These are phyloP conservation scores for Phragmites australis DNA, from an alignment of 176 grass and related monocot genomes.

Conservation along the genomic window DNA sequence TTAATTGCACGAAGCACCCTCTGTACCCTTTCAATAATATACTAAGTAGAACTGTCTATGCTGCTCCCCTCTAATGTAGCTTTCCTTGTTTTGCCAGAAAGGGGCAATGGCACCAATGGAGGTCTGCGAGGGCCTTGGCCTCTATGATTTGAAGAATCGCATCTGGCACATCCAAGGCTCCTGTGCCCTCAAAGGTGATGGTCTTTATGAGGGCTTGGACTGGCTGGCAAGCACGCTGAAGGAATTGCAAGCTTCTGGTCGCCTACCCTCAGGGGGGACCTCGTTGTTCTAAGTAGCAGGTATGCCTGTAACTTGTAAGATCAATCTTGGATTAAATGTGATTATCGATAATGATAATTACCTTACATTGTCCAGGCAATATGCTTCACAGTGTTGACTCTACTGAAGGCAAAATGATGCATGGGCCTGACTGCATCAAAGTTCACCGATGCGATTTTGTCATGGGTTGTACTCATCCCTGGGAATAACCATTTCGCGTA, in stretches of 20 bases:
- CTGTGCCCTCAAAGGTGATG: slow-evolving; percentile 70
- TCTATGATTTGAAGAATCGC: slow-evolving; percentile 72
- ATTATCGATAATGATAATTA: neutral
- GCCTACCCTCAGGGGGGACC: slow-evolving; percentile 47
- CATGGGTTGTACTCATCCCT: slow-evolving; percentile 9
- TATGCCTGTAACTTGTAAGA: slow-evolving; percentile 12
- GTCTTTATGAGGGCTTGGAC: slow-evolving; percentile 76
- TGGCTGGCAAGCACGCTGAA: slow-evolving; percentile 69
- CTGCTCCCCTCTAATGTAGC: neutral
- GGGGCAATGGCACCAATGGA: slow-evolving; percentile 78
- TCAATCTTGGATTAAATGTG: slow-evolving; percentile 6
- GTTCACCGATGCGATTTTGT: neutral
- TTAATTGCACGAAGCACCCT: neutral
- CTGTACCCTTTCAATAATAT: neutral
- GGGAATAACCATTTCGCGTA: slow-evolving; percentile 16
- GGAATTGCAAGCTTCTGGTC: slow-evolving; percentile 59
- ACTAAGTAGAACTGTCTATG: neutral
- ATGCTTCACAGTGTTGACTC: neutral
- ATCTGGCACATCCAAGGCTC: slow-evolving; percentile 77
- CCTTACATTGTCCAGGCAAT: neutral
- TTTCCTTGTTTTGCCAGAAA: slow-evolving; percentile 47
- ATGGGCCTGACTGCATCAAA: slow-evolving; percentile 17
- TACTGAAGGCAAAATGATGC: slow-evolving; percentile 17
- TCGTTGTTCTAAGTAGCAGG: slow-evolving; percentile 49
- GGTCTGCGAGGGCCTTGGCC: slow-evolving; percentile 70